Percentiles rank a stretch among this genome's conserved stretches.
phyloP scores from a whole-genome alignment of 768 basidiomycete genomes.

The Asterophora parasitica region DNA sequence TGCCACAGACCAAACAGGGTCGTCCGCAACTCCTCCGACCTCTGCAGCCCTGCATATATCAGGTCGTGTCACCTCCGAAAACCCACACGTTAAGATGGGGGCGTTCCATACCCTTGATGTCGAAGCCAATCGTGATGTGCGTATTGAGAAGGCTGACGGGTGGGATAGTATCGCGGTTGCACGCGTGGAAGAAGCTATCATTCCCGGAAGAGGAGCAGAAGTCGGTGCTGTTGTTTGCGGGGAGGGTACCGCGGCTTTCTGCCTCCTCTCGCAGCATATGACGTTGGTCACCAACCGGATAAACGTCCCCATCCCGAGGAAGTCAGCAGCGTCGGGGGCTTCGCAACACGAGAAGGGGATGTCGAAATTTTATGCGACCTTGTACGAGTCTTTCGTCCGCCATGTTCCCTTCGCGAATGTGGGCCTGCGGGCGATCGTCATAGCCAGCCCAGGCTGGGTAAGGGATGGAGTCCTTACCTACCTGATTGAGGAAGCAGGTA shows the following conservation, averaged over 20 bases:
- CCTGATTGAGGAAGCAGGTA: slow-evolving; percentile 75
- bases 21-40: slow-evolving; percentile 29
- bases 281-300: slow-evolving; percentile 90
- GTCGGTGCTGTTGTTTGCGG: slow-evolving; percentile 95
- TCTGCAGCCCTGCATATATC: slow-evolving; percentile 76
- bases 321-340: slow-evolving; percentile 74
- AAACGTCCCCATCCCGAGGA: slow-evolving; percentile 85
- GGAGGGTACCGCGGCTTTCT: slow-evolving; percentile 93
- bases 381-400: slow-evolving; percentile 83
- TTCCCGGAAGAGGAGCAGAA: slow-evolving; percentile 94
- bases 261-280: slow-evolving; percentile 94
- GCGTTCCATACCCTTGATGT: slow-evolving; percentile 94
- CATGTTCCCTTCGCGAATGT: slow-evolving; percentile 82
- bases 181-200: slow-evolving; percentile 81
- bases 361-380: slow-evolving; percentile 71
- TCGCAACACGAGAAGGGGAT: slow-evolving; percentile 93
- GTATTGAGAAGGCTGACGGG: slow-evolving; percentile 79
- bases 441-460: slow-evolving; percentile 97
- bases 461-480: slow-evolving; percentile 83
- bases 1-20: slow-evolving; percentile 28
- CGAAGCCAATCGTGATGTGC: slow-evolving; percentile 85
- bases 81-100: slow-evolving; percentile 84
- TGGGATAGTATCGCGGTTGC: slow-evolving; percentile 91
- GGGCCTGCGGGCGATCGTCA: slow-evolving; percentile 82
- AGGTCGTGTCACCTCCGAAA: slow-evolving; percentile 83